Conservation (phyloP, 2,329 filamentous ascomycete genomes). For the Alternaria triticina region DNA sequence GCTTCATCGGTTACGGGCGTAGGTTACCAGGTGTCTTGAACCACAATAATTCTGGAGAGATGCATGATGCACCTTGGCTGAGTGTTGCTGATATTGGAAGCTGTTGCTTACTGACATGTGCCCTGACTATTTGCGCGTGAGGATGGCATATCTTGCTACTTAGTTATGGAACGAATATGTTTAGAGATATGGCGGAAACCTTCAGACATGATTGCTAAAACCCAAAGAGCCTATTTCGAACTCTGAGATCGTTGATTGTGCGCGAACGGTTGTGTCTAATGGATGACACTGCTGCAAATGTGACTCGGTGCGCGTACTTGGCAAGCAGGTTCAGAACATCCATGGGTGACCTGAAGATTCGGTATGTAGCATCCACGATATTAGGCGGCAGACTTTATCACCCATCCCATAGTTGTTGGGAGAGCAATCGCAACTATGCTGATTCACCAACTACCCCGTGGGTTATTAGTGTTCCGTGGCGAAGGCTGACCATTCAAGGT, state of each 20-base stretch:
- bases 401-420: no score
- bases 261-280: neutral
- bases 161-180: neutral
- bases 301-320: neutral
- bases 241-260: neutral
- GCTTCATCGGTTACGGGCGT: neutral
- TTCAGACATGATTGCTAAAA: neutral
- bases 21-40: neutral
- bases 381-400: no score
- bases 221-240: neutral
- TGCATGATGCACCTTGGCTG: neutral
- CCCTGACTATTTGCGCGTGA: no score
- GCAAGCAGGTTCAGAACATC: neutral
- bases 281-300: neutral
- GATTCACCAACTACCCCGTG: neutral
- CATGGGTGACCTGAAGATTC: neutral
- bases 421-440: neutral
- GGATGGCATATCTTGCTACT: neutral
- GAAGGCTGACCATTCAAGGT: slow-evolving; percentile 10
- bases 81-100: neutral
- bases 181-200: neutral
- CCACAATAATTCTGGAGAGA: neutral
- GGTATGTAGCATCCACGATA: neutral
- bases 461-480: slow-evolving; percentile 11
- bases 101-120: no score